Base-by-base conservation (phyloP, 306 rosid species). In the Lupinus albus region DNA sequence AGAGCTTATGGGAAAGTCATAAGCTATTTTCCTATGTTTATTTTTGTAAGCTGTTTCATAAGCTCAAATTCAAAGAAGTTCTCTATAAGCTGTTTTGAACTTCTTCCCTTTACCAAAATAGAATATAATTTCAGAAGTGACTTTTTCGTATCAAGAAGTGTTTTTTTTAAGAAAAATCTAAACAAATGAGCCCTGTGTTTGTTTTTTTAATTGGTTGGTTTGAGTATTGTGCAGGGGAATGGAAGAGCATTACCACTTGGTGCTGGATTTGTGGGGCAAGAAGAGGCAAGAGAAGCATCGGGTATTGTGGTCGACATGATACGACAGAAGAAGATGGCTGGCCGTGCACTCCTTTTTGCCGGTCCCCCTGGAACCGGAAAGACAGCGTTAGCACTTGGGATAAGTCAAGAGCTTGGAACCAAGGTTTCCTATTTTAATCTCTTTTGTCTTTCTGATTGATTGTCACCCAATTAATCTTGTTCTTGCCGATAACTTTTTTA, bases 331-430 rank as follows among this genome's bases (percentile, higher is more conserved):
- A 92, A 92, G 81, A 87, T 92, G 95, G 98, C 98, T 35, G 98
- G 98, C 11, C 84, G 82, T 67, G 98, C 96, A 12, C 93, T 92
- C 62, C 84, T 89, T 41, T 45, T 92, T 12, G 98, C 96, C 8
- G 98, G 98, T 58, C 98, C 98, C 42, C 96, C 98, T 1, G 98
- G 98, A 18, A 92, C 95, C 11, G 98, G 98, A 38, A 92, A 92
- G 83, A 92, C 98, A 2, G 98, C 98, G 0, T 82, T 92, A 13
- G 98, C 98, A 15, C 98, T 92, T 38, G 98, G 98, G 52, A 80
- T 92, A 28, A 50, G 96, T 42, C 98, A 92, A 76, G 98, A 92
- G 78, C 98, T 92, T 62, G 98, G 98, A 67, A 92, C 95, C 82
- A 92, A 92, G 95, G 98, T 87, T 32, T 21, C 18, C 1, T 61